Evolutionary conservation across 1,284 basidiomycete species (phyloP), one percentile per base, ranked within the genome.

Genomic region (Sporisorium exsertum): DNA sequence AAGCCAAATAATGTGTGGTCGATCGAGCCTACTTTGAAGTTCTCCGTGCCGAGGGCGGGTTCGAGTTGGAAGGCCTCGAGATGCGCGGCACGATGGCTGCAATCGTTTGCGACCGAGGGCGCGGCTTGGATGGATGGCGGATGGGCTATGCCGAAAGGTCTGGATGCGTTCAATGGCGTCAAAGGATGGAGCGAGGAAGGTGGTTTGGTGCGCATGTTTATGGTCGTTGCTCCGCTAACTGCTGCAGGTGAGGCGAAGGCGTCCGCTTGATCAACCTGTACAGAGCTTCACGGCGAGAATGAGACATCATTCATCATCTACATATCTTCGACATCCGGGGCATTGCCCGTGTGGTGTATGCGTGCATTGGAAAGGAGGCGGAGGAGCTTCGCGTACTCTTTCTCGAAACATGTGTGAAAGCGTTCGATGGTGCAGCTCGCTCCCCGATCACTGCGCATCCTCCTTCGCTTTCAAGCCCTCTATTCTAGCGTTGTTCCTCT

Each of bases 1-100:
- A 75, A 74, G n/a, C 49, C 71, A 0, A 20, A 51, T 0, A 78
- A 79, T 13, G 52, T 85, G 5, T 67, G 79, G 51, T 42, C 80
- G 5, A 56, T 81, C 12, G 70, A 75, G 22, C 50, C 2, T 84
- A 84, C 52, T 43, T 47, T 26, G 45, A 54, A 8, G 56, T 74
- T 24, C 69, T 85, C 0, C 26, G 37, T 24, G 16, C 29, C 5
- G 29, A 69, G 2, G 78, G 74, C 13, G 68, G 66, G 0, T 82
- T 82, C 29, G 5, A 27, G 7, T 26, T 40, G 0, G 42, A 65
- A 3, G 22, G 29, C 22, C 58, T 81, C 24, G 24, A 45, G 26
- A 77, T 84, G 55, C 57, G 58, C n/a, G 84, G 84, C 59, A 72
- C 40, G 62, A 7, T 85, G 83, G 50, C 57, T 85, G 22, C 47